Conservation (phyloP, 2,329 filamentous ascomycete genomes). For the Colletotrichum chrysophilum region DNA sequence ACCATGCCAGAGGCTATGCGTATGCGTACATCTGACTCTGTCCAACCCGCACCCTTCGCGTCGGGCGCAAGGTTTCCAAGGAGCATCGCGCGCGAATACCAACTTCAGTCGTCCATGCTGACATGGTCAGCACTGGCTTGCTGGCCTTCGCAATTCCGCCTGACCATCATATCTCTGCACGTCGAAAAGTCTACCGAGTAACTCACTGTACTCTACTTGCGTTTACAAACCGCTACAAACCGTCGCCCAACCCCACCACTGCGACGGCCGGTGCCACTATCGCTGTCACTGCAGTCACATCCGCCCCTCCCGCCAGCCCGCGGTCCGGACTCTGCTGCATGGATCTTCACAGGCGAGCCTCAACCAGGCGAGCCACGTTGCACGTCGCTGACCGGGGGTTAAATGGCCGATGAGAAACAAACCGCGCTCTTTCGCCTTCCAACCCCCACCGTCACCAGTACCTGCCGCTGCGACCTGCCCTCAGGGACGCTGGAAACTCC, state of each 20-base stretch:
- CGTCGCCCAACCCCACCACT: conserved; percentile 5
- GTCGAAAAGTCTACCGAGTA: neutral
- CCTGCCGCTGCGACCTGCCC: neutral
- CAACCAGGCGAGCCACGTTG: conserved; percentile 25
- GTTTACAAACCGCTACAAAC: neutral
- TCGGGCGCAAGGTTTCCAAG: neutral
- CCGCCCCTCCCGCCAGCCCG: conserved; percentile 22
- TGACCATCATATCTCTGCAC: neutral
- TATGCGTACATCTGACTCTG: neutral
- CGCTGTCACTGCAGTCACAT: conserved; percentile 12
- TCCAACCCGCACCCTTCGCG: neutral
- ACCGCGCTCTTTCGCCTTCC: neutral
- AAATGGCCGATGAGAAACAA: conserved; percentile 17
- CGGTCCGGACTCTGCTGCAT: conserved; percentile 20
- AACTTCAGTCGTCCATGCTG: neutral
- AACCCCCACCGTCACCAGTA: neutral
- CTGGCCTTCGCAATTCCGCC: neutral
- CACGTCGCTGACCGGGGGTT: conserved; percentile 21
- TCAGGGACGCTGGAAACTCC: neutral
- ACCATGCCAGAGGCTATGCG: neutral
- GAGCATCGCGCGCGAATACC: neutral
- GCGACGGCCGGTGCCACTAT: conserved; percentile 1
- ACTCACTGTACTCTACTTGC: neutral
- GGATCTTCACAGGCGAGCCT: conserved; percentile 23
- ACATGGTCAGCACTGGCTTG: neutral